phyloP scores from a whole-genome alignment of 305 asterid species.

The Fraxinus velutina region DNA sequence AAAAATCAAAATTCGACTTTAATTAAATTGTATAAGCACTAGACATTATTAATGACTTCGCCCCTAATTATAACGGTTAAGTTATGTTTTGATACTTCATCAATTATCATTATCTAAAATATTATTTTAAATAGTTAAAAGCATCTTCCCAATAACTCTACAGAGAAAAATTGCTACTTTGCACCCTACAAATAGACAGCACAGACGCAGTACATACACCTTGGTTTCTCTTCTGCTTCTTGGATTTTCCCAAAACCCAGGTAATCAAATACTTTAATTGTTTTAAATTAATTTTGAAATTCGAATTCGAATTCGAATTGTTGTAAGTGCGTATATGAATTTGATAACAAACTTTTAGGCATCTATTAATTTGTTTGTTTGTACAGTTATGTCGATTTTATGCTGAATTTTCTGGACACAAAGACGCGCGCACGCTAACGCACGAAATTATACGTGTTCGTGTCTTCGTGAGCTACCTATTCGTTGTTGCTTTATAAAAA shows the following conservation, averaged over 20 bases:
- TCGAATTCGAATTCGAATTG: neutral
- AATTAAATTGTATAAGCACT: no score
- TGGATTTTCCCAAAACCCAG: conserved; percentile 23
- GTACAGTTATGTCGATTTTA: neutral
- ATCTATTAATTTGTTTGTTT: neutral
- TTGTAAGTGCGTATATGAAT: neutral
- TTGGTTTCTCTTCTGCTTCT: conserved; percentile 6
- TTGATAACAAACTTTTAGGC: neutral
- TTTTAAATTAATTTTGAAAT: neutral
- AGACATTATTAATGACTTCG: no score
- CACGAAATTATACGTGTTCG: neutral
- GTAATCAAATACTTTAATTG: conserved; percentile 1
- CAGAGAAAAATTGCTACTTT: neutral
- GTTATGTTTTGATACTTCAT: no score
- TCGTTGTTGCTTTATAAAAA: neutral
- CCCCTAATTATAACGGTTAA: no score
- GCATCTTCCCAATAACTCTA: no score
- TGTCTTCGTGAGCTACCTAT: neutral
- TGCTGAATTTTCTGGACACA: neutral
- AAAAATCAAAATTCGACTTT: no score
- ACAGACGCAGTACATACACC: neutral
- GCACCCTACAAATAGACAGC: neutral
- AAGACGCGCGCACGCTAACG: neutral
- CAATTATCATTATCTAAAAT: no score
- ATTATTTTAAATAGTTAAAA: no score